Evolutionary conservation across 495 filamentous ascomycete genomes (phyloP).

Genomic region (Hyphodiscus hymeniophilus): DNA sequence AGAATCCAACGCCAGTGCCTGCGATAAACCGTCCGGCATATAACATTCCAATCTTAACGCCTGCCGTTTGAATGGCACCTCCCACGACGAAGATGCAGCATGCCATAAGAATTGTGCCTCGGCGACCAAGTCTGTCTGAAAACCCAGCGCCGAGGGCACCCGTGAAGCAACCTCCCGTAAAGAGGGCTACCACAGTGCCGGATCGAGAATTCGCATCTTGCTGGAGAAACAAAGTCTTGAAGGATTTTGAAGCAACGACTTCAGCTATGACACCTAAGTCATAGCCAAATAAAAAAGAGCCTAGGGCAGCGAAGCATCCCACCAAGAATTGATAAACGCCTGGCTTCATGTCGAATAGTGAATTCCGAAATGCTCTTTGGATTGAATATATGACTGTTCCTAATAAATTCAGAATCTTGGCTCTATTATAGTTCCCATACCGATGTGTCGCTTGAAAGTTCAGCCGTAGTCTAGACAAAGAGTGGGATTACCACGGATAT

Average conservation of each 20-base stretch:
- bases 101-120: slow-evolving; percentile 26
- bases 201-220: background rate
- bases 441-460: no score
- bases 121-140: slow-evolving; percentile 28
- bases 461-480: no score
- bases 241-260: slow-evolving; percentile 22
- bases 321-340: slow-evolving; percentile 8
- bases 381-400: no score
- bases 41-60: slow-evolving; percentile 26
- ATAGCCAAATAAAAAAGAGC: slow-evolving; percentile 12
- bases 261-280: slow-evolving; percentile 49
- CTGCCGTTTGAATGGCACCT: slow-evolving; percentile 30
- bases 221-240: background rate
- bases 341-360: no score
- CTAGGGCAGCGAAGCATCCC: slow-evolving; percentile 10
- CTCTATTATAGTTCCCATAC: no score
- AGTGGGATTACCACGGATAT: no score
- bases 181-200: slow-evolving; percentile 9
- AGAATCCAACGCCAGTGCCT: slow-evolving; percentile 44
- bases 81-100: slow-evolving; percentile 30
- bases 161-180: slow-evolving; percentile 24
- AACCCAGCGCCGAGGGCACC: slow-evolving; percentile 33
- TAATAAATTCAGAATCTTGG: no score
- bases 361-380: no score
- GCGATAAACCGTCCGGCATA: slow-evolving; percentile 37